Percentiles rank a stretch among this genome's conserved stretches.
These are phyloP conservation scores for Sporisorium scitamineum DNA, from an alignment of 1,284 basidiomycete species.

Conservation along the genomic window DNA sequence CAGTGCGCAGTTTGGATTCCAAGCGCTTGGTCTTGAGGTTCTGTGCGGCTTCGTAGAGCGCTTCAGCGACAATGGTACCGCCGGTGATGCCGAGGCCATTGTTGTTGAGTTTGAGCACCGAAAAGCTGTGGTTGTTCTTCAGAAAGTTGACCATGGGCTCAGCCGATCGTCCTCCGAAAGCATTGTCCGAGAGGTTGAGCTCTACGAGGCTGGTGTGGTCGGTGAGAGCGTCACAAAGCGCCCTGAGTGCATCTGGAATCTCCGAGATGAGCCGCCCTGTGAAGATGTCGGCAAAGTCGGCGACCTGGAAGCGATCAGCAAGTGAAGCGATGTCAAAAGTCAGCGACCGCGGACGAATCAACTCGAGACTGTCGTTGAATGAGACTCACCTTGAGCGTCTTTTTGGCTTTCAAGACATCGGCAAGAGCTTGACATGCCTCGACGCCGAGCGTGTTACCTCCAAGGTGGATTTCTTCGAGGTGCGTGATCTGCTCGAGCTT, in stretches of 20 bases:
- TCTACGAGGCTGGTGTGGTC: slow-evolving; percentile 84
- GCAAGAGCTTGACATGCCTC: slow-evolving; percentile 89
- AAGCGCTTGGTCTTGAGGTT: slow-evolving; percentile 78
- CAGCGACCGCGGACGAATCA: neutral
- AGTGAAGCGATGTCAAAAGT: neutral
- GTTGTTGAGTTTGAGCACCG: slow-evolving; percentile 92
- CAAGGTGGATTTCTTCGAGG: slow-evolving; percentile 85
- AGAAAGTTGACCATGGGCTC: slow-evolving; percentile 90
- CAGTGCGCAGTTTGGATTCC: slow-evolving; percentile 78
- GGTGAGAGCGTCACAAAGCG: slow-evolving; percentile 87
- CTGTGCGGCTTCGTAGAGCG: slow-evolving; percentile 82
- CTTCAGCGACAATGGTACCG: slow-evolving; percentile 85
- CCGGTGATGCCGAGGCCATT: slow-evolving; percentile 96
- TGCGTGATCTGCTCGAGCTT: slow-evolving; percentile 77
- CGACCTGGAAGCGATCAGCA: slow-evolving; percentile 75
- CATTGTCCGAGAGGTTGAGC: slow-evolving; percentile 94
- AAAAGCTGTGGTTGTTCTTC: slow-evolving; percentile 74
- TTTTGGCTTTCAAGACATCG: slow-evolving; percentile 80
- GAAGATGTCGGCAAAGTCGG: slow-evolving; percentile 97
- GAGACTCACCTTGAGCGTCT: slow-evolving; percentile 77
- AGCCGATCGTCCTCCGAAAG: slow-evolving; percentile 94
- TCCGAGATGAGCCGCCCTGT: slow-evolving; percentile 95
- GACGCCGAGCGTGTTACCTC: slow-evolving; percentile 95
- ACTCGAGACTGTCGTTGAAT: neutral
- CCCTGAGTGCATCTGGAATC: slow-evolving; percentile 88